A percentile compares a stretch with the other conserved stretches of the same genome.
These are phyloP conservation scores for Posidonia australis DNA, from an alignment of 106 monocot genomes.

Conservation along the genomic window DNA sequence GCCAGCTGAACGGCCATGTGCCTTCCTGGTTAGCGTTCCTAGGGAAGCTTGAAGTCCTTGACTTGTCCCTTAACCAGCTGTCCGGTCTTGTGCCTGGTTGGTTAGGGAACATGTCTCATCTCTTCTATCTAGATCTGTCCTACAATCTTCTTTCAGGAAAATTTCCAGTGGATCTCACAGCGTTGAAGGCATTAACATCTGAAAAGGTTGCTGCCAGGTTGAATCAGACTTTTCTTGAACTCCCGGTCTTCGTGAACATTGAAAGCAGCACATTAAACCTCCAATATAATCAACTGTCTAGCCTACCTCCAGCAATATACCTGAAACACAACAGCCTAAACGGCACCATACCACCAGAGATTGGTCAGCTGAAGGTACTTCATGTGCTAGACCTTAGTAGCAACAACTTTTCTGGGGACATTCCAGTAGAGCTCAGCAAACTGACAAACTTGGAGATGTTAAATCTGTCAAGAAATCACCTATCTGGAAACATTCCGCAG, in stretches of 20 bases:
- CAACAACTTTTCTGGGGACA: constrained; percentile 34
- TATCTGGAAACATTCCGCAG: constrained; percentile 26
- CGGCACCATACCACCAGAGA: constrained; percentile 24
- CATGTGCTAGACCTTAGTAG: constrained; percentile 25
- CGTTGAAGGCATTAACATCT: constrained; percentile 12
- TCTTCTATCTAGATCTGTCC: constrained; percentile 36
- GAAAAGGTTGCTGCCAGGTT: constrained; percentile 1
- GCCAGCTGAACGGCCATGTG: constrained; percentile 14
- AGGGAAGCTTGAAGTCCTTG: constrained; percentile 23
- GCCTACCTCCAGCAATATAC: constrained; percentile 18
- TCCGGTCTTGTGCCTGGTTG: constrained; percentile 22
- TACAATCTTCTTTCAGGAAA: constrained; percentile 24
- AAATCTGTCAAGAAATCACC: constrained; percentile 23
- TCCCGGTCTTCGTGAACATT: constrained; percentile 16
- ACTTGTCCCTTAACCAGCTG: constrained; percentile 26
- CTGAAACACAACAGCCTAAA: constrained; percentile 22
- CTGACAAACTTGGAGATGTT: constrained; percentile 19
- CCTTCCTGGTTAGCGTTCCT: constrained; percentile 25
- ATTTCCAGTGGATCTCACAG: constrained; percentile 17
- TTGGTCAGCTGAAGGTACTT: constrained; percentile 26
- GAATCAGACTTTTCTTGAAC: constrained; percentile 16
- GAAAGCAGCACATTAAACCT: neutral
- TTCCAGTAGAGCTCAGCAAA: constrained; percentile 11
- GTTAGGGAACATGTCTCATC: constrained; percentile 14
- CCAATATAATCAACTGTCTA: constrained; percentile 26